Evolutionary conservation across 2,329 filamentous ascomycete species (phyloP).

Genomic region (Geosmithia putterillii): DNA sequence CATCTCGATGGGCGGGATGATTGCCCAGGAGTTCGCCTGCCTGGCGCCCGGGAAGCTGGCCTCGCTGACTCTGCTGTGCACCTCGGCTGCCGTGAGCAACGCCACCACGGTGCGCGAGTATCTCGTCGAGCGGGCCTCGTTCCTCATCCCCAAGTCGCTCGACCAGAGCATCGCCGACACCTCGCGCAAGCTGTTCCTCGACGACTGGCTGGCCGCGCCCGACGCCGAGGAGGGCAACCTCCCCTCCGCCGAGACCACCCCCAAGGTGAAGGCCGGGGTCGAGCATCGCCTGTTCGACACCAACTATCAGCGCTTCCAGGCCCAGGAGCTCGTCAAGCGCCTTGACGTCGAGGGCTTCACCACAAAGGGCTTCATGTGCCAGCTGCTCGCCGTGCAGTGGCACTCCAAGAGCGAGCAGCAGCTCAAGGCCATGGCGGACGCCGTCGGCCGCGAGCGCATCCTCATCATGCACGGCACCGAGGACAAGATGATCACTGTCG

Average conservation of each 20-base stretch:
- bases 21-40: constrained; percentile 65
- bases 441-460: constrained; percentile 61
- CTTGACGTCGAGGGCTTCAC: constrained; percentile 47
- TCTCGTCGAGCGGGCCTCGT: constrained; percentile 38
- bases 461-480: constrained; percentile 63
- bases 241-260: constrained; percentile 29
- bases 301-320: constrained; percentile 74
- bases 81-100: constrained; percentile 48
- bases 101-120: constrained; percentile 53
- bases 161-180: constrained; percentile 54
- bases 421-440: constrained; percentile 50
- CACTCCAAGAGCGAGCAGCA: constrained; percentile 63
- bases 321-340: constrained; percentile 65
- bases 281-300: constrained; percentile 49
- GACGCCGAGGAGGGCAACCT: constrained; percentile 45
- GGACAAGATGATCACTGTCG: constrained; percentile 67
- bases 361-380: constrained; percentile 57
- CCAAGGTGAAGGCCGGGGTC: constrained; percentile 19
- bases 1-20: constrained; percentile 85
- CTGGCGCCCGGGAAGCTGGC: constrained; percentile 38
- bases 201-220: constrained; percentile 46
- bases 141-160: constrained; percentile 58
- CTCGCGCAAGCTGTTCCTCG: constrained; percentile 53
- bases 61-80: constrained; percentile 48
- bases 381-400: constrained; percentile 68